Percentiles rank a stretch among this genome's conserved stretches.
Evolutionary conservation across 2,329 filamentous ascomycete genomes (phyloP).

Genomic region (Arthrobotrys entomopaga): DNA sequence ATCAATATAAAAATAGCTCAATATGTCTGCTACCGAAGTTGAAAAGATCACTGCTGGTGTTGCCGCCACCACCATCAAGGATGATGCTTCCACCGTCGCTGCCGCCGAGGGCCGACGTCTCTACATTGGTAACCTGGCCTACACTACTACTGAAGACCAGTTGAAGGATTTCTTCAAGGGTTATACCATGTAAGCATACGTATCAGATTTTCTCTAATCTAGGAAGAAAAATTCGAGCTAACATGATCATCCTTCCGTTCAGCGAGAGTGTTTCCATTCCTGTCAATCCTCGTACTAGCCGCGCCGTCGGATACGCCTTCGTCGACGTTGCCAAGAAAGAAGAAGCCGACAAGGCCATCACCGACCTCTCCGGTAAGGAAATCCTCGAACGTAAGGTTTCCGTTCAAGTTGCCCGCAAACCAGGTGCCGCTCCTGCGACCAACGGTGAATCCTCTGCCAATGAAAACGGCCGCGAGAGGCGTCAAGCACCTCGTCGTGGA

Average conservation of each 20-base stretch:
- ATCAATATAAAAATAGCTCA: conserved; percentile 54
- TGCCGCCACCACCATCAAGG: conserved; percentile 60
- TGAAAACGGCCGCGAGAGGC: conserved; percentile 67
- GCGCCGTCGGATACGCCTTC: conserved; percentile 98
- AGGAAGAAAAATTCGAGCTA: conserved; percentile 43
- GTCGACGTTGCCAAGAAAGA: conserved; percentile 94
- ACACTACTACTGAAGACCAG: conserved; percentile 99
- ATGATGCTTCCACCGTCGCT: conserved; percentile 93
- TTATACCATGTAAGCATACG: conserved; percentile 90
- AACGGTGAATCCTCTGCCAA: conserved; percentile 77
- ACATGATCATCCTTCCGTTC: conserved; percentile 44
- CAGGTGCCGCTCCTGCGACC: conserved; percentile 75
- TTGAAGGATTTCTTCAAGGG: conserved; percentile 99
- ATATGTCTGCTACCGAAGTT: conserved; percentile 57
- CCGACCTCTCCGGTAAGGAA: conserved; percentile 95
- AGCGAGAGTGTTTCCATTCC: conserved; percentile 99
- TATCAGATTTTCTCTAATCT: background rate
- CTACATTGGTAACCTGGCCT: conserved; percentile 99
- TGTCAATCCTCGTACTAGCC: conserved; percentile 98
- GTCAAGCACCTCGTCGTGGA: conserved; percentile 69
- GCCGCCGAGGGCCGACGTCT: conserved; percentile 98
- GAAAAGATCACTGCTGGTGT: conserved; percentile 55
- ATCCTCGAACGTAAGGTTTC: conserved; percentile 99
- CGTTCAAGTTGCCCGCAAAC: conserved; percentile 97
- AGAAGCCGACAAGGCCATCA: conserved; percentile 94